phyloP scores from a whole-genome alignment of 139 green algal species.

The Nannochloris sp. region DNA sequence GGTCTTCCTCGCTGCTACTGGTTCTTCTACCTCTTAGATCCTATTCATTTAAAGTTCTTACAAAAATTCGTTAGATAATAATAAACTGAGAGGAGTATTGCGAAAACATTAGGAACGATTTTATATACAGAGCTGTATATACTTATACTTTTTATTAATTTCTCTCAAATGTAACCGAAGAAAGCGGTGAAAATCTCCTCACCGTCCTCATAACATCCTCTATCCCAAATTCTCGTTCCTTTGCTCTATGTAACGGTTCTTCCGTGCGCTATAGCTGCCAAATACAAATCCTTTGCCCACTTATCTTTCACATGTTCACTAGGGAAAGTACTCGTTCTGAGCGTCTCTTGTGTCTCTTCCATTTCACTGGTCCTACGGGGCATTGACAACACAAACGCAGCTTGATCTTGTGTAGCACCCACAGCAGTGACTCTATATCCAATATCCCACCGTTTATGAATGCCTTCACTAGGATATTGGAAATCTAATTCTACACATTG shows the following conservation, averaged over 20 bases:
- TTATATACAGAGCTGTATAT: too few relatives aligned
- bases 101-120: too few relatives aligned
- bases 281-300: conserved; percentile 82
- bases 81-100: too few relatives aligned
- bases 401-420: conserved; percentile 63
- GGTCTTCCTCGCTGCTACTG: too few relatives aligned
- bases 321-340: conserved; percentile 72
- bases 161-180: too few relatives aligned
- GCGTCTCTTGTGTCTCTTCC: conserved; percentile 82
- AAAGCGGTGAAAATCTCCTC: too few relatives aligned
- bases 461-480: conserved; percentile 73
- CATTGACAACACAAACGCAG: conserved; percentile 69
- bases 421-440: conserved; percentile 71
- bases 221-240: too few relatives aligned
- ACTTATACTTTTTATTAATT: too few relatives aligned
- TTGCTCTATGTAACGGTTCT: conserved; percentile 55
- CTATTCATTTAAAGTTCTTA: too few relatives aligned
- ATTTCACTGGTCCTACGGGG: conserved; percentile 38
- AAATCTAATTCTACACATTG: conserved; percentile 82
- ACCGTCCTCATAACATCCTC: too few relatives aligned
- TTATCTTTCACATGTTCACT: conserved; percentile 65
- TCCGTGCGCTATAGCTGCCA: conserved; percentile 86
- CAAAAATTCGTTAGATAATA: too few relatives aligned
- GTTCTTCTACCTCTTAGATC: too few relatives aligned
- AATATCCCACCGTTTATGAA: conserved; percentile 69